Base-by-base conservation (phyloP, 2,329 filamentous ascomycete species). In the Aspergillus bombycis region DNA sequence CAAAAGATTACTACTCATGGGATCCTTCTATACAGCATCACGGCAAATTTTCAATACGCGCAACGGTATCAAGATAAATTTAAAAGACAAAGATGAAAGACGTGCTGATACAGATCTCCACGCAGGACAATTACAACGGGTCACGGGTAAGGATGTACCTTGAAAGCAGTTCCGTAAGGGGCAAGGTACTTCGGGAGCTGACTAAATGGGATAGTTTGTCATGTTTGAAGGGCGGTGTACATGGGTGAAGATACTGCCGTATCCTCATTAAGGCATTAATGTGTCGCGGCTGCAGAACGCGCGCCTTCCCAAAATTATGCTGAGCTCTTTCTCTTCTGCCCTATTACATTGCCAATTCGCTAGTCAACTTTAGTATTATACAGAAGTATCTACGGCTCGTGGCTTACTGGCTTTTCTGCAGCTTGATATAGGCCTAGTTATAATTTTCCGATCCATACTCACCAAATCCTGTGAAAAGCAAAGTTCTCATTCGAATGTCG, bases 401-500 rank as follows among this genome's bases (percentile, higher is more conserved):
- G 9, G 8, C 12, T 34, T 52, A 32, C n/a, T 26, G 30, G n/a
- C 12, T 5, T 41, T 23, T 26, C 48, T 26, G n/a, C 50, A 32
- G 46, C 53, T 30, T 41, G 46, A 62, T 62, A 63, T 45, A 36
- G 14, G 34, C 34, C 52, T 43, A 36, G 19, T 28, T 34, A 8
- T 16, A 36, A 19, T 48, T n/a, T 30, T 23, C 23, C 34, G 16
- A 12, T 30, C 50, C 30, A n/a, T 10, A 21, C 23, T 55, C 34
- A 38, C n/a, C 34, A 38, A 36, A 38, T 10, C 30, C 10, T n/a
- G 52, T 48, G 23, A 57, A 60, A 60, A 67, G 66, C 61, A 66
- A 65, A 48, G 62, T 65, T 67, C 56, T 65, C 59, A 64, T 71
- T 61, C 65, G 65, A 67, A 79, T 79, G 77, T 77, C 76, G 62